Conservation (phyloP, 106 monocot genomes). For the Chionographis japonica region DNA sequence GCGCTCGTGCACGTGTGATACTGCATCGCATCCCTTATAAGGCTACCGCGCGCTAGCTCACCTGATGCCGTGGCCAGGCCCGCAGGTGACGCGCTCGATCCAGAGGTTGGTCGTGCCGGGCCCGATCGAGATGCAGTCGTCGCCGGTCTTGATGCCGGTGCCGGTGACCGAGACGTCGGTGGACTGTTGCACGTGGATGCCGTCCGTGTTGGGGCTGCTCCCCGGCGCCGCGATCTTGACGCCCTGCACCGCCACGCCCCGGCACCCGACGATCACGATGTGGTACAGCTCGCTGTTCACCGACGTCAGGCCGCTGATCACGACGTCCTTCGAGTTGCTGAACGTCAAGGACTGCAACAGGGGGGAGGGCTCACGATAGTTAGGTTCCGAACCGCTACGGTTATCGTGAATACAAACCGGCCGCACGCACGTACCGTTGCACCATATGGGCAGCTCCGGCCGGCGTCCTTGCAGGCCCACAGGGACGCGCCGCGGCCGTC, state of each 20-base stretch:
- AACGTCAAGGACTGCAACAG: constrained; percentile 50
- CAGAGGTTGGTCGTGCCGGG: constrained; percentile 51
- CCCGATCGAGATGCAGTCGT: constrained; percentile 78
- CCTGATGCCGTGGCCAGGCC: constrained; percentile 56
- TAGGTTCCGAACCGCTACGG: no score
- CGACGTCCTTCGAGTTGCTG: constrained; percentile 39
- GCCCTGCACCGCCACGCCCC: constrained; percentile 29
- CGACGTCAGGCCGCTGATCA: constrained; percentile 55
- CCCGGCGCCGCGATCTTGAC: constrained; percentile 43
- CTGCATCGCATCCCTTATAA: no score
- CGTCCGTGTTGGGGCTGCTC: constrained; percentile 78
- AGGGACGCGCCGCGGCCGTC: constrained; percentile 50
- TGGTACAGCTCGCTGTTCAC: constrained; percentile 70
- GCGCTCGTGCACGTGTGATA: no score
- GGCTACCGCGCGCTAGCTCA: background rate
- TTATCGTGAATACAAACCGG: no score
- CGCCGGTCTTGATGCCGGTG: constrained; percentile 56
- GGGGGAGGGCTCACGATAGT: background rate
- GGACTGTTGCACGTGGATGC: constrained; percentile 64
- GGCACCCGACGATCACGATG: constrained; percentile 38
- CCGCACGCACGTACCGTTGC: constrained; percentile 26
- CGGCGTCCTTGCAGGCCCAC: constrained; percentile 50
- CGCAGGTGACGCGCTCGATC: constrained; percentile 59
- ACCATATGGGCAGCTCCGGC: constrained; percentile 32
- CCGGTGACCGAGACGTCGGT: constrained; percentile 32